phyloP scores from a whole-genome alignment of 257 asterid species.

The Apocynum venetum region DNA sequence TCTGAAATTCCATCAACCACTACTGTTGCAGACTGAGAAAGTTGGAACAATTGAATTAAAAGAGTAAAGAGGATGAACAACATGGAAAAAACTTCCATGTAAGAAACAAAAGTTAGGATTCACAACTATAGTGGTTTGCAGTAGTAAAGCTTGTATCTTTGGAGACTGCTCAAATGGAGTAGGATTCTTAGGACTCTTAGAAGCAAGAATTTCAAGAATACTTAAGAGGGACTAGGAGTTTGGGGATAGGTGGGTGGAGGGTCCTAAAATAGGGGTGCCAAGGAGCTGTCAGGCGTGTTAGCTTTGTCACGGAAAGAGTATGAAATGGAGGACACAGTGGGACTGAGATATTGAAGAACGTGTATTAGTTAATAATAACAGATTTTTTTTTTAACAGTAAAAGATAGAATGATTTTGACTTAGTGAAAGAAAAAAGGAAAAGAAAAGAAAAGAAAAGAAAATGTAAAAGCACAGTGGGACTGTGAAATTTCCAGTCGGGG shows the following conservation, averaged over 20 bases:
- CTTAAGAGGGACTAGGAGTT: not conserved
- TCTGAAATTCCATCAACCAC: slow-evolving; percentile 73
- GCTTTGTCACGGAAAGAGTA: slow-evolving; percentile 40
- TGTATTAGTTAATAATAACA: slow-evolving; percentile 24
- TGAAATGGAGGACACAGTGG: slow-evolving; percentile 31
- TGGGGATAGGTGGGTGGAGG: not conserved
- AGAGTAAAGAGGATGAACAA: slow-evolving; percentile 28
- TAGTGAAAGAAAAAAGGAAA: not conserved
- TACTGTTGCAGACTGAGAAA: slow-evolving; percentile 48
- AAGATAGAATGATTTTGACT: slow-evolving; percentile 49
- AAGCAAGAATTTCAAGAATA: not conserved
- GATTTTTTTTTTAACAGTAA: slow-evolving; percentile 20
- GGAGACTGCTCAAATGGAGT: not conserved
- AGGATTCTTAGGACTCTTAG: slow-evolving; percentile 11
- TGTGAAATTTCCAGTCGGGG: slow-evolving; percentile 27
- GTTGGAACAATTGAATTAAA: slow-evolving; percentile 27
- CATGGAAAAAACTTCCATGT: slow-evolving; percentile 32
- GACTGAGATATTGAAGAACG: slow-evolving; percentile 32
- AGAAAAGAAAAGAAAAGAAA: slow-evolving; percentile 8
- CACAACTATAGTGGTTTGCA: not conserved
- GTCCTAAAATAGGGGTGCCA: slow-evolving; percentile 10
- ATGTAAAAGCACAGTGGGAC: slow-evolving; percentile 8
- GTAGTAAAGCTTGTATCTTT: not conserved
- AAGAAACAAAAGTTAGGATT: slow-evolving; percentile 7
- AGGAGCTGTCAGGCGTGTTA: slow-evolving; percentile 50